Base-by-base conservation (phyloP, 73 alveolate species). In the Breviolum minutum region DNA sequence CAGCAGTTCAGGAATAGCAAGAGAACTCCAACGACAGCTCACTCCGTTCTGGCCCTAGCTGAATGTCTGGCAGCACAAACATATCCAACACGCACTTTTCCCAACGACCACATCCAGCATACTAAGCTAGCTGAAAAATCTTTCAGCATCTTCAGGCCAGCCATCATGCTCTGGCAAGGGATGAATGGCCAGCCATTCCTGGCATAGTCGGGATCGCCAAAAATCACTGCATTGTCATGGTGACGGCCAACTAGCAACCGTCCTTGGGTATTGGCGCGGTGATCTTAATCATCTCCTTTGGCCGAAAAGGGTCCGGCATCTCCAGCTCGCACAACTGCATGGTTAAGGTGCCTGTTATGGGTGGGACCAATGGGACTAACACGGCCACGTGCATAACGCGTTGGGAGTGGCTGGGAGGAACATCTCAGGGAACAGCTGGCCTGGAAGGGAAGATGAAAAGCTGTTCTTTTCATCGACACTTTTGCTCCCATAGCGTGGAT, bases 321-420 rank as follows among this genome's bases (percentile, higher is more conserved):
- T 92, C 91, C 82, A 92, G 90, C 83, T 92, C 98, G 90, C 74
- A 92, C 79, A 92, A 84, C 82, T 92, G 98, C 98, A 92, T 92
- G 40, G 98, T 32, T 90, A 92, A 81, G 54, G 91, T 27, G 68
- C 97, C 95, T 88, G 82, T 40, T 0, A 40, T 3, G 54, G 54
- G 54, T 5, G 83, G 77, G 40, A 27, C 96, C 7, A 63, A 71
- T 71, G 17, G 63, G 48, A 14, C 89, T 63, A 63, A 60, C 29
- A 30, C n/a, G 32, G 79, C 76, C n/a, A 63, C 79, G 27, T 29
- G 26, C 85, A 69, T 48, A 17, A 19, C 73, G 40, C 12, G 40
- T 7, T 40, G 48, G 81, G 30, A 71, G 40, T n/a, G 19, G 2
- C 30, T 71, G 81, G 81, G 30, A 30, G 14, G 11, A 27, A 40